phyloP scores from a whole-genome alignment of 495 filamentous ascomycete genomes.

The Aspergillus saccharolyticus region DNA sequence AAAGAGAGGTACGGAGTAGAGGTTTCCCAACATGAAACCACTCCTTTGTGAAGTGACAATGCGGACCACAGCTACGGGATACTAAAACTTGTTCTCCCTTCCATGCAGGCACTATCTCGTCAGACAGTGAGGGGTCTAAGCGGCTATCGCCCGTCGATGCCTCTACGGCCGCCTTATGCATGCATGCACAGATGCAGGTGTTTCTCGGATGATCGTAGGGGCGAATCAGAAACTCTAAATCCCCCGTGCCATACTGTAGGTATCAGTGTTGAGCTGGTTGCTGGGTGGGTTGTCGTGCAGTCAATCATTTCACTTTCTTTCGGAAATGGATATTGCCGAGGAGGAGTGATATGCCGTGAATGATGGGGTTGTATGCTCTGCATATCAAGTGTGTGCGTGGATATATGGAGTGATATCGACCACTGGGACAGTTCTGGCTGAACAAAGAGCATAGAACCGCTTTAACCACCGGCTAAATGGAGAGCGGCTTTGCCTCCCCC shows the following conservation, averaged over 20 bases:
- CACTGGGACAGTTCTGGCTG: too few relatives aligned
- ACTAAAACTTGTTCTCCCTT: too few relatives aligned
- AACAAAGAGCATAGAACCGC: too few relatives aligned
- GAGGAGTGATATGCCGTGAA: too few relatives aligned
- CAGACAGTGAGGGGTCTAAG: neutral
- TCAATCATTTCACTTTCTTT: neutral
- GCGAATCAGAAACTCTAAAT: neutral
- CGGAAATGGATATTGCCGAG: neutral
- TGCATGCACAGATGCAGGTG: neutral
- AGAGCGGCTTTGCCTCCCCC: neutral
- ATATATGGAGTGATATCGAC: neutral
- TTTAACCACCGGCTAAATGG: conserved; percentile 13
- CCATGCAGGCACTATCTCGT: neutral
- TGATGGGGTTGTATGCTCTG: too few relatives aligned
- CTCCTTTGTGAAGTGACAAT: too few relatives aligned
- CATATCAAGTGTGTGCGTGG: neutral
- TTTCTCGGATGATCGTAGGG: neutral
- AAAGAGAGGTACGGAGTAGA: too few relatives aligned
- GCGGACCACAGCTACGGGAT: too few relatives aligned
- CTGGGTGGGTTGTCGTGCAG: neutral
- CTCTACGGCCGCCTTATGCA: neutral
- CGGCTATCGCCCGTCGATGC: neutral
- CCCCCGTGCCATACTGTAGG: neutral
- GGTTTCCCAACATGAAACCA: too few relatives aligned
- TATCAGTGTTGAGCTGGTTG: neutral